phyloP scores from a whole-genome alignment of 495 filamentous ascomycete genomes.

The Corynascus novoguineensis region DNA sequence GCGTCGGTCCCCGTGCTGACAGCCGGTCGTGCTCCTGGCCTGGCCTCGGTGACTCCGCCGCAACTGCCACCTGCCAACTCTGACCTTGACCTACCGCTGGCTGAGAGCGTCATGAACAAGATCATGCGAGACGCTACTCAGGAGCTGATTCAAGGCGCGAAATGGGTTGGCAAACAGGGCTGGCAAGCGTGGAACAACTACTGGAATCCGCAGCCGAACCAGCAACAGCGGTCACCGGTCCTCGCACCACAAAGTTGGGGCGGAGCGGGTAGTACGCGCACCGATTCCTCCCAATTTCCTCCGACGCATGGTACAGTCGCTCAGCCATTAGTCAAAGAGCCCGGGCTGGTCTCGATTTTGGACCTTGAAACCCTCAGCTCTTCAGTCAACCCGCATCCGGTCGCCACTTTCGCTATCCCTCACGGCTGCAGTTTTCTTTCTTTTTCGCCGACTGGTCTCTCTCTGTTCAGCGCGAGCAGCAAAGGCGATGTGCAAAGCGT shows the following conservation, averaged over 20 bases:
- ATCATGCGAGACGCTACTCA: slow-evolving; percentile 83
- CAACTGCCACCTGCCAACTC: slow-evolving; percentile 69
- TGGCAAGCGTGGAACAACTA: slow-evolving; percentile 85
- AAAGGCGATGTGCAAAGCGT: slow-evolving; percentile 90
- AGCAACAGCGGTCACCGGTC: slow-evolving; percentile 37
- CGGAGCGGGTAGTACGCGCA: slow-evolving; percentile 26
- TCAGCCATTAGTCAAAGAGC: slow-evolving; percentile 53
- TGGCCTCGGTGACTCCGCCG: slow-evolving; percentile 66
- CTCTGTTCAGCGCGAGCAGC: slow-evolving; percentile 79
- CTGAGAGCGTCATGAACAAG: slow-evolving; percentile 77
- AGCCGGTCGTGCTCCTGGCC: slow-evolving; percentile 55
- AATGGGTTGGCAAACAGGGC: slow-evolving; percentile 80
- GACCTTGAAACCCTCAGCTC: slow-evolving; percentile 62
- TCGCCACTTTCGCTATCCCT: slow-evolving; percentile 74
- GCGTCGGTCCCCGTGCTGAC: slow-evolving; percentile 47
- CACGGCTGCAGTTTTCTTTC: slow-evolving; percentile 89
- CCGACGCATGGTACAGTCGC: slow-evolving; percentile 63
- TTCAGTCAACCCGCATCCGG: slow-evolving; percentile 50
- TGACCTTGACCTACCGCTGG: slow-evolving; percentile 69
- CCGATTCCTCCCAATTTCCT: slow-evolving; percentile 55
- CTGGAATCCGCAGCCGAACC: slow-evolving; percentile 56
- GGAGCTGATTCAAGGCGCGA: slow-evolving; percentile 81
- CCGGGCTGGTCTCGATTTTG: slow-evolving; percentile 75
- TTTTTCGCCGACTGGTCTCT: slow-evolving; percentile 76
- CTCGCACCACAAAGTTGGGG: slow-evolving; percentile 30